Conservation (phyloP, 352 stramenopile species). For the Blastocystis sp. region DNA sequence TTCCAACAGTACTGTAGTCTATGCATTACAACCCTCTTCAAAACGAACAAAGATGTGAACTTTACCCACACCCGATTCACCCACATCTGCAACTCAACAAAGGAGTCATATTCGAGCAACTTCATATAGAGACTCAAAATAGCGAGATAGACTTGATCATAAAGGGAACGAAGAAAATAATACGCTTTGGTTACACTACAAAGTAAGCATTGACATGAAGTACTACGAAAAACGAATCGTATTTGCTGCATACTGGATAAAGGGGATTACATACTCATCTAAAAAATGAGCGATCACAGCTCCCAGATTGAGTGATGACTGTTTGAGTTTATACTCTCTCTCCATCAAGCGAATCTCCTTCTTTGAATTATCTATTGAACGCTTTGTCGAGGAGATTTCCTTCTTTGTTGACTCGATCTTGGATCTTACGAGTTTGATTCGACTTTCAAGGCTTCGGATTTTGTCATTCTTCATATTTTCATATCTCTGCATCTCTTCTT, state of each 20-base stretch:
- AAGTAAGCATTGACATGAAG: not conserved
- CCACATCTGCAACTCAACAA: not conserved
- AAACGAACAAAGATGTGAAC: too few relatives aligned
- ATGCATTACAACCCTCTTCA: too few relatives aligned
- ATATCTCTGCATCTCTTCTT: not conserved
- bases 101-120: not conserved
- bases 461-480: slow-evolving; percentile 17
- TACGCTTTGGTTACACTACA: not conserved
- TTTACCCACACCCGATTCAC: too few relatives aligned
- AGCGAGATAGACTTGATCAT: not conserved
- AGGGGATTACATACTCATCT: not conserved
- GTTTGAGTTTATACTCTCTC: not conserved
- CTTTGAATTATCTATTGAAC: slow-evolving; percentile 9
- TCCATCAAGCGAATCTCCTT: not conserved
- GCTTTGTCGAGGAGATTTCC: slow-evolving; percentile 17
- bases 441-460: not conserved
- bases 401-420: slow-evolving; percentile 6
- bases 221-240: not conserved
- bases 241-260: not conserved
- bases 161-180: not conserved
- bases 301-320: not conserved
- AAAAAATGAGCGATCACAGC: not conserved
- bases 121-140: not conserved
- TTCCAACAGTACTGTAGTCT: not conserved
- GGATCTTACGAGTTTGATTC: not conserved